Base-by-base conservation (phyloP, 2,329 filamentous ascomycete genomes). In the Colletotrichum cordylinicola region DNA sequence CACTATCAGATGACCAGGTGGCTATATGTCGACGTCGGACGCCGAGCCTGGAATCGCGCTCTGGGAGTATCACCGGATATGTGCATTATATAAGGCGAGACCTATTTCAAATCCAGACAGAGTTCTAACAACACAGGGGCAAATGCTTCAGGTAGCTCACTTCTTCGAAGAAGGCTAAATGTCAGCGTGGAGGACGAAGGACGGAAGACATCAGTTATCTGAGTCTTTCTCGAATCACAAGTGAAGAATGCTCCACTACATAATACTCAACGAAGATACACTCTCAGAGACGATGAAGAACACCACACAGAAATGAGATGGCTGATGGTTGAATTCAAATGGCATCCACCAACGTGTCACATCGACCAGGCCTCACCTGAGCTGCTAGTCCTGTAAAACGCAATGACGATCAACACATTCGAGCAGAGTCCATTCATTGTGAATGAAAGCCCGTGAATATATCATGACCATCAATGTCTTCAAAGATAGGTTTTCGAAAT, bases 121-220 rank as follows among this genome's bases (percentile, higher is more conserved):
- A 48, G 0, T 48, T 9, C 39, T 0, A 7, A 48, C 1, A 48
- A 4, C 4, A 7, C 18, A 6, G 39, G n/a, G n/a, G n/a, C n/a
- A n/a, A n/a, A n/a, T n/a, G n/a, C n/a, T n/a, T n/a, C n/a, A n/a
- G n/a, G n/a, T n/a, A n/a, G n/a, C n/a, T n/a, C n/a, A n/a, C n/a
- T n/a, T n/a, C 18, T 48, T n/a, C 12, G 6, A 48, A 9, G 10
- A 48, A 48, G 1, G 9, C 18, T 48, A 18, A n/a, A 48, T 3
- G 10, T 48, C 39, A 48, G 39, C 9, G 31, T 7, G 31, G 8
- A 31, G 31, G 8, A 48, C 3, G 18, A 48, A 4, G 8, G 39
- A 48, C 39, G n/a, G 39, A 21, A 48, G 10, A 12, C 5, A n/a
- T 12, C 39, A n/a, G 39, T 48, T 2, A 48, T 21, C 6, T n/a